Evolutionary conservation across 1,284 basidiomycete genomes (phyloP).

Genomic region (Ceratobasidium sp.): DNA sequence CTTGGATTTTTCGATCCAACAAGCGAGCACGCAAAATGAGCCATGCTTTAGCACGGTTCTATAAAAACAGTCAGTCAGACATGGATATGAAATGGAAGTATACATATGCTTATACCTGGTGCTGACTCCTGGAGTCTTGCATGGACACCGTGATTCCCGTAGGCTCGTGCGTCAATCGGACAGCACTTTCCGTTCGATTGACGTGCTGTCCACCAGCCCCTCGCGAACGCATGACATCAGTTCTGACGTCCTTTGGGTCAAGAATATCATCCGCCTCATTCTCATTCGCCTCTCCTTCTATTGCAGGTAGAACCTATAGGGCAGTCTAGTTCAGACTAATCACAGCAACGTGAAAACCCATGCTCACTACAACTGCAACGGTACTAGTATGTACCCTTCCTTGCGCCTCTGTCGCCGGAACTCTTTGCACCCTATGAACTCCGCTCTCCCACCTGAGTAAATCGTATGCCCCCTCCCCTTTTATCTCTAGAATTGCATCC

Average conservation of each 20-base stretch:
- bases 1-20: conserved; percentile 76
- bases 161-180: conserved; percentile 93
- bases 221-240: conserved; percentile 93
- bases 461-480: conserved; percentile 81
- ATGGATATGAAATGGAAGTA: neutral
- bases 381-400: conserved; percentile 95
- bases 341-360: conserved; percentile 38
- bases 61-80: neutral
- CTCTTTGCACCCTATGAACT: conserved; percentile 93
- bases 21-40: conserved; percentile 84
- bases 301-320: conserved; percentile 76
- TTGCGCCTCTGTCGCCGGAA: conserved; percentile 87
- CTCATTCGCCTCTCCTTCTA: conserved; percentile 62
- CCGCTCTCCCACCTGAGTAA: conserved; percentile 89
- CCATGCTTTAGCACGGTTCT: conserved; percentile 90
- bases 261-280: conserved; percentile 60
- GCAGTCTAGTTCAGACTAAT: conserved; percentile 13
- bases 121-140: conserved; percentile 97
- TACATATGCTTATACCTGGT: conserved; percentile 65
- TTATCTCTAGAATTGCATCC: conserved; percentile 85
- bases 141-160: conserved; percentile 96
- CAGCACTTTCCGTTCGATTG: conserved; percentile 98
- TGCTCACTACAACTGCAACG: conserved; percentile 77
- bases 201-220: conserved; percentile 99
- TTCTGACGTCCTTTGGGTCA: conserved; percentile 83